These are phyloP conservation scores for Tetragonia tetragonoides DNA, from an alignment of 148 eudicot species.

Conservation along the genomic window DNA sequence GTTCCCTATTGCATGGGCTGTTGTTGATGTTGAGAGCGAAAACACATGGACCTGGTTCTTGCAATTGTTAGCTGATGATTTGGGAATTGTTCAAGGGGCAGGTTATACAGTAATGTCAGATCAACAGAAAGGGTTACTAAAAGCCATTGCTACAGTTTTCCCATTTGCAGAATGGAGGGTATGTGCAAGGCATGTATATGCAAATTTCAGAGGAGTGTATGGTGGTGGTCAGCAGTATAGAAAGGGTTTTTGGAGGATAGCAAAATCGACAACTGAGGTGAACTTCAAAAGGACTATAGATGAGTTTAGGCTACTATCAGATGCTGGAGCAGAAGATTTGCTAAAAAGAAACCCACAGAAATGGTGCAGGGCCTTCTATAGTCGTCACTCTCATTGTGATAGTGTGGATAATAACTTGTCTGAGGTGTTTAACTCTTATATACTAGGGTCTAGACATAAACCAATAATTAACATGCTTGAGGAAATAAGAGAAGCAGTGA, in stretches of 20 bases:
- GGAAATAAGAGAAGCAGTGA: not conserved
- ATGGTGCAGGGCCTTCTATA: not conserved
- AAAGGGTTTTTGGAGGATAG: not conserved
- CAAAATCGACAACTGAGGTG: not conserved
- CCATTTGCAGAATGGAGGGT: not conserved
- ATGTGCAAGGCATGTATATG: not conserved
- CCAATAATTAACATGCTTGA: not conserved
- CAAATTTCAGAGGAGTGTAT: not conserved
- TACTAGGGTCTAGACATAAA: not conserved
- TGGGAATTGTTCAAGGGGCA: not conserved
- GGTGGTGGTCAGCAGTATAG: not conserved
- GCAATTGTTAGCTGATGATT: not conserved
- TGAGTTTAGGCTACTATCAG: not conserved
- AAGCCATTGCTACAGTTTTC: not conserved
- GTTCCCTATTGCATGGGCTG: not conserved
- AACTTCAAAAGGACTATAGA: not conserved
- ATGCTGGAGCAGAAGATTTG: not conserved
- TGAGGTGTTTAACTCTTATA: not conserved
- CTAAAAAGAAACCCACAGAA: not conserved
- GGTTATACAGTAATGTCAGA: not conserved
- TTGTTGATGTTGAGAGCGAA: not conserved
- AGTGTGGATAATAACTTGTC: not conserved
- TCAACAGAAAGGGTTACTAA: not conserved
- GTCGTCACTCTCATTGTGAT: not conserved
- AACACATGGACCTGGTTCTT: not conserved